Conservation (phyloP, 2,329 filamentous ascomycete species). For the Trichoderma brevicompactum region DNA sequence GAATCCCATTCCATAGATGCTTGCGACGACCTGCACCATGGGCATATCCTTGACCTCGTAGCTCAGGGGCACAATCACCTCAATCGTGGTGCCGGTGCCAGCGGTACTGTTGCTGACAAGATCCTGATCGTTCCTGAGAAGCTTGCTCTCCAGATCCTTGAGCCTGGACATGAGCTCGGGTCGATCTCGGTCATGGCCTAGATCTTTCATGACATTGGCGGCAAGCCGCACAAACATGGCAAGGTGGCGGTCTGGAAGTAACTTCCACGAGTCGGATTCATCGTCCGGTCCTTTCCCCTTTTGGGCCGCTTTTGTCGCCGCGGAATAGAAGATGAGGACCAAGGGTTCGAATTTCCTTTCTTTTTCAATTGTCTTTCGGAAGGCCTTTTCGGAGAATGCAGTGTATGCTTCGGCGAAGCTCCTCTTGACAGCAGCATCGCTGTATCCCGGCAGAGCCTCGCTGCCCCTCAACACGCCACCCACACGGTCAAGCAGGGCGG, state of each 20-base stretch:
- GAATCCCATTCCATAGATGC: conserved; percentile 80
- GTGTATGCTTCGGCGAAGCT: conserved; percentile 96
- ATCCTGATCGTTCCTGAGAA: conserved; percentile 92
- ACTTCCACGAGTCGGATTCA: conserved; percentile 85
- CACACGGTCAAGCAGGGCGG: conserved; percentile 69
- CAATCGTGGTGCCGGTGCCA: conserved; percentile 61
- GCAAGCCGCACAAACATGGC: conserved; percentile 91
- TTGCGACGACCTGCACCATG: conserved; percentile 83
- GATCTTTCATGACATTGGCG: conserved; percentile 75
- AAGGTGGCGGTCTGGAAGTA: conserved; percentile 90
- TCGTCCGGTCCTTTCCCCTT: conserved; percentile 76
- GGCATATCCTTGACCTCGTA: conserved; percentile 98
- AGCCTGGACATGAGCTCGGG: conserved; percentile 82
- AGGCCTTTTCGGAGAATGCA: conserved; percentile 84
- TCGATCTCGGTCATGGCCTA: conserved; percentile 83
- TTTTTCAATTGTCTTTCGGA: conserved; percentile 90
- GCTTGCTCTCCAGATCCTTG: conserved; percentile 84
- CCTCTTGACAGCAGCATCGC: conserved; percentile 86
- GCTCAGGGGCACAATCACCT: conserved; percentile 80
- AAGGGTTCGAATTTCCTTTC: conserved; percentile 91
- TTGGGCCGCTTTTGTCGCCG: conserved; percentile 83
- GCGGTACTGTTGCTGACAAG: conserved; percentile 52
- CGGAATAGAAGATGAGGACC: conserved; percentile 94
- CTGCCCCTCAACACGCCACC: conserved; percentile 79
- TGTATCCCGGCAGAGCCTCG: conserved; percentile 85